Conservation (phyloP, 306 rosid species). For the Gillenia trifoliata region DNA sequence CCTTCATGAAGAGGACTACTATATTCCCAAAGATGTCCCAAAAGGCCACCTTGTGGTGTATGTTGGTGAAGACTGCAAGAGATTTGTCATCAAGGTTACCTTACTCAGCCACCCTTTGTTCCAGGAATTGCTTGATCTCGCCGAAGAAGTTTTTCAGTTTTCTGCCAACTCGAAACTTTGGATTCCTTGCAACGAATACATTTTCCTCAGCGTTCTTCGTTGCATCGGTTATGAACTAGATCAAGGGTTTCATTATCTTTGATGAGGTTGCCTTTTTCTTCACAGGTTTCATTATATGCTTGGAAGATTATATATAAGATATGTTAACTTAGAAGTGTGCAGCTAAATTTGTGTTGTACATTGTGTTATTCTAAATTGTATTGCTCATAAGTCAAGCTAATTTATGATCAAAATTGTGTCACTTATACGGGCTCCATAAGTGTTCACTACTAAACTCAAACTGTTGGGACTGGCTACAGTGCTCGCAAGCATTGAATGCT, state of each 20-base stretch:
- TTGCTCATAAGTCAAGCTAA: neutral
- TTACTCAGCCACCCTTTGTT: constrained; percentile 53
- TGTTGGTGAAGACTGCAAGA: constrained; percentile 61
- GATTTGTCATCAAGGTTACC: constrained; percentile 51
- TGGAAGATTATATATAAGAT: neutral
- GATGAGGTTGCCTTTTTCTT: neutral
- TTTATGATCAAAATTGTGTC: neutral
- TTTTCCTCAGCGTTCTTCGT: constrained; percentile 43
- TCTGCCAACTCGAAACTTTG: constrained; percentile 35
- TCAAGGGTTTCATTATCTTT: constrained; percentile 15
- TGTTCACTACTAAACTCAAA: neutral
- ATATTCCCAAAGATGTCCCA: constrained; percentile 61
- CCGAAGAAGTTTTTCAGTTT: constrained; percentile 63
- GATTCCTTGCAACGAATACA: constrained; percentile 58
- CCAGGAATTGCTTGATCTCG: constrained; percentile 45
- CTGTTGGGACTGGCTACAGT: too few relatives aligned
- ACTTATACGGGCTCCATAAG: neutral
- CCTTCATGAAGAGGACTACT: constrained; percentile 2
- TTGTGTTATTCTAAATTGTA: neutral
- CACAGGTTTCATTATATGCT: neutral
- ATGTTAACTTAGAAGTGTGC: neutral
- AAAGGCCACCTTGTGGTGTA: constrained; percentile 65
- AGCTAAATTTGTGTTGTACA: neutral
- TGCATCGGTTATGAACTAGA: constrained; percentile 17
- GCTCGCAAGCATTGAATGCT: too few relatives aligned